Evolutionary conservation across 768 basidiomycete species (phyloP).

Genomic region (Trametes coccinea): DNA sequence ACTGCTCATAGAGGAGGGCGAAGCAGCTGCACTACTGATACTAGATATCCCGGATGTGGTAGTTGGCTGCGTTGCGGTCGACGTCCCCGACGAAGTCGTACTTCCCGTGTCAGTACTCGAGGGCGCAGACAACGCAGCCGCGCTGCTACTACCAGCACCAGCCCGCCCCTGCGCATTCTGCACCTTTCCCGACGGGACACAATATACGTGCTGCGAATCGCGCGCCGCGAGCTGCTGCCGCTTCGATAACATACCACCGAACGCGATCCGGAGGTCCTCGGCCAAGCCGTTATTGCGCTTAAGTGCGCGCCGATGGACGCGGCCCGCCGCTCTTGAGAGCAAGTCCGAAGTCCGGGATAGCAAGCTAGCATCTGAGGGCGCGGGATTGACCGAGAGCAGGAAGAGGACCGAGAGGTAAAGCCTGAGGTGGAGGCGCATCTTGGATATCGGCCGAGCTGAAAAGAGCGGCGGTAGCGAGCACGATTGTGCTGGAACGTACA

Average conservation of each 20-base stretch:
- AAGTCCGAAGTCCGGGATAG: slow-evolving; percentile 32
- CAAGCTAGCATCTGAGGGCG: slow-evolving; percentile 31
- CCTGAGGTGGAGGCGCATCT: too few species aligned
- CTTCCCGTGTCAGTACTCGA: too few species aligned
- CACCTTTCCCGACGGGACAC: slow-evolving; percentile 29
- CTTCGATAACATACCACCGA: slow-evolving; percentile 48
- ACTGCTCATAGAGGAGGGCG: too few species aligned
- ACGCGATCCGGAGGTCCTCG: slow-evolving; percentile 66
- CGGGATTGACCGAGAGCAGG: slow-evolving; percentile 34
- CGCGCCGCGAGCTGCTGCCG: slow-evolving; percentile 3
- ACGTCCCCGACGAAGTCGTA: neutral
- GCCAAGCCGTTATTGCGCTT: slow-evolving; percentile 64
- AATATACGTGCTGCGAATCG: slow-evolving; percentile 34
- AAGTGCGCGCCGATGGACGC: slow-evolving; percentile 56
- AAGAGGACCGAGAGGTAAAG: slow-evolving; percentile 27
- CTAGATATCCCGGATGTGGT: too few species aligned
- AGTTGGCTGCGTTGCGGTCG: neutral
- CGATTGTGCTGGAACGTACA: too few species aligned
- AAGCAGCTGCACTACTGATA: too few species aligned
- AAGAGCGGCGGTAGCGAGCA: too few species aligned
- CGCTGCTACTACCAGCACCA: slow-evolving; percentile 3
- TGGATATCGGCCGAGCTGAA: too few species aligned
- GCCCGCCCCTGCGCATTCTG: neutral
- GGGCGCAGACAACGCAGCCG: neutral
- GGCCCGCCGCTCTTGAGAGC: slow-evolving; percentile 44